A percentile compares a stretch with the other conserved stretches of the same genome.
Conservation (phyloP, 2,329 filamentous ascomycete genomes). For the Aspergillus aculeatinus region DNA sequence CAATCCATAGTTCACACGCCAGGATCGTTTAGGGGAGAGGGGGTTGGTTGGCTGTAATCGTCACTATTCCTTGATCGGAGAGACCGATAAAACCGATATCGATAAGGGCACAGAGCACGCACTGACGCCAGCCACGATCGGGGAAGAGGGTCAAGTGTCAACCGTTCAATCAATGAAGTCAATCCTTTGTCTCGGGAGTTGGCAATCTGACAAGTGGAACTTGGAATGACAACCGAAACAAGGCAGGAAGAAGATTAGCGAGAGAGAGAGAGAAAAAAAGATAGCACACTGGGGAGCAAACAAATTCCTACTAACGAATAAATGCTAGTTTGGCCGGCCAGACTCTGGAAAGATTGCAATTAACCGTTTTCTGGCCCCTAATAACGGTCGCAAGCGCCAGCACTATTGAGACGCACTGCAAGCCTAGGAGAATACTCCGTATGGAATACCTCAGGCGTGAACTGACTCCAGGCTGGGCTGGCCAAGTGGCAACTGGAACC, state of each 20-base stretch:
- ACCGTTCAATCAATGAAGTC: no score
- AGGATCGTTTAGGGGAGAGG: neutral
- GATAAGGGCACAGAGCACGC: neutral
- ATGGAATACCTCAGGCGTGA: no score
- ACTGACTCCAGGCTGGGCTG: no score
- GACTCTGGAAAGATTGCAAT: neutral
- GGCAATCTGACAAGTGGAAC: neutral
- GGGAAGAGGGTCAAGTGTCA: neutral
- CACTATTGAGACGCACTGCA: no score
- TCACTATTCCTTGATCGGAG: neutral
- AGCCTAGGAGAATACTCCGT: no score
- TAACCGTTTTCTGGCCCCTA: neutral
- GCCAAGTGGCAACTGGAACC: no score
- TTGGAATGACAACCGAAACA: neutral
- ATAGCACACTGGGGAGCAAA: neutral
- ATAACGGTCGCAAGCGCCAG: no score
- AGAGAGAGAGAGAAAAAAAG: neutral
- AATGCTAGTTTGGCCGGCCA: no score
- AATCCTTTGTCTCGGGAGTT: neutral
- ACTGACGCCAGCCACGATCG: neutral
- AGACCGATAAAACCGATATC: neutral
- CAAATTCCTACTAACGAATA: no score
- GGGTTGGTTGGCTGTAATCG: neutral
- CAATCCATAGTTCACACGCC: neutral
- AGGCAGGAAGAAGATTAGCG: neutral